Conservation (phyloP, 1,284 basidiomycete genomes). For the Irpex sp. region DNA sequence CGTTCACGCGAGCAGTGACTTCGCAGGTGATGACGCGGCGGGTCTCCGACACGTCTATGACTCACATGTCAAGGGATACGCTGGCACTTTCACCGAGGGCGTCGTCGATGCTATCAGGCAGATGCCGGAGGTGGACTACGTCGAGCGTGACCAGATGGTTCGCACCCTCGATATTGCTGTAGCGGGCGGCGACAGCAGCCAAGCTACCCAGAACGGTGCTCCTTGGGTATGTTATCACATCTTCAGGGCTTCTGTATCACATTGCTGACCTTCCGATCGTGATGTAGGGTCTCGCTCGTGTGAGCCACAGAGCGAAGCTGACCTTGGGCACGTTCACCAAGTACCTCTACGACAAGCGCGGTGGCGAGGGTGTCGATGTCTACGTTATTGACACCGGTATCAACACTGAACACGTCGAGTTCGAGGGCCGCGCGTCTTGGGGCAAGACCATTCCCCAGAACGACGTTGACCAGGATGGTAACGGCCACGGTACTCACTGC, state of each 20-base stretch:
- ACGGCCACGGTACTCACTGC: constrained; percentile 40
- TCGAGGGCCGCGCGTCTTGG: constrained; percentile 51
- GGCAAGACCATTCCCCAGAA: constrained; percentile 53
- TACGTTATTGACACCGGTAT: constrained; percentile 87
- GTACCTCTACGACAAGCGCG: constrained; percentile 75
- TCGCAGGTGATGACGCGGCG: constrained; percentile 37
- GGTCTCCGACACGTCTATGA: constrained; percentile 75
- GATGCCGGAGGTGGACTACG: constrained; percentile 89
- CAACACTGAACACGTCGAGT: constrained; percentile 84
- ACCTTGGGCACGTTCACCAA: constrained; percentile 83
- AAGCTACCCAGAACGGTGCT: constrained; percentile 75
- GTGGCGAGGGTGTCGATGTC: constrained; percentile 80
- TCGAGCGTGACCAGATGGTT: constrained; percentile 93
- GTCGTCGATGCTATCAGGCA: constrained; percentile 80
- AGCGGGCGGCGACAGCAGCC: constrained; percentile 57
- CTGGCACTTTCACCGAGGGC: constrained; percentile 77
- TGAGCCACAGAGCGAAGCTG: constrained; percentile 85
- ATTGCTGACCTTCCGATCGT: not conserved
- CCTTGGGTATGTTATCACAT: constrained; percentile 76
- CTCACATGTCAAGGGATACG: constrained; percentile 75
- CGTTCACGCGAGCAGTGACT: constrained; percentile 52
- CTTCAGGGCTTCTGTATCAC: constrained; percentile 4
- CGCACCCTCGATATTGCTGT: constrained; percentile 76
- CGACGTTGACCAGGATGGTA: constrained; percentile 35
- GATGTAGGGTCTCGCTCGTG: constrained; percentile 87